A percentile compares a stretch with the other conserved stretches of the same genome.
These are phyloP conservation scores for Colletotrichum costaricense DNA, from an alignment of 2,329 filamentous ascomycete genomes.

Conservation along the genomic window DNA sequence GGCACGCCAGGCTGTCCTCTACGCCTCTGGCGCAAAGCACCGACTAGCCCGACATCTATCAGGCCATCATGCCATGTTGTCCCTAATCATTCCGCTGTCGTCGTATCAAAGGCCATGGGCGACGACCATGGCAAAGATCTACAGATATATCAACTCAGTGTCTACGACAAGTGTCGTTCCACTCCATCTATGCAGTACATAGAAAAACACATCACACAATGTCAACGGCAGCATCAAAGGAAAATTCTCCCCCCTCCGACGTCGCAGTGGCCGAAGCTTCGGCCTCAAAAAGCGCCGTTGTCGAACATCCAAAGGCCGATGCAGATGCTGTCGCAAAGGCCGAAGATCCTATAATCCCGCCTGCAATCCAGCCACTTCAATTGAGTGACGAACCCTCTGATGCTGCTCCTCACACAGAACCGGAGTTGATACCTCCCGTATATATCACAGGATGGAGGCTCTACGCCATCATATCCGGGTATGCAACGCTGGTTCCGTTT, in stretches of 20 bases:
- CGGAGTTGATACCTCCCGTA: neutral
- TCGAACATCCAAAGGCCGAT: constrained; percentile 10
- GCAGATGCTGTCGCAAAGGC: constrained; percentile 1
- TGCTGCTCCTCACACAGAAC: neutral
- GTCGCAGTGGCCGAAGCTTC: neutral
- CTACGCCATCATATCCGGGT: constrained; percentile 13
- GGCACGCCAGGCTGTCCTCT: no score
- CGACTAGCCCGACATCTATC: neutral
- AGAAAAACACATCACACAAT: neutral
- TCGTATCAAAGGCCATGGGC: neutral
- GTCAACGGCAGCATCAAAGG: neutral
- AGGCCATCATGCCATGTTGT: neutral
- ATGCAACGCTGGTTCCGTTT: neutral
- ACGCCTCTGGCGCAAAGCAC: neutral
- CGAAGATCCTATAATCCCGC: neutral
- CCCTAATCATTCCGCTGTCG: neutral
- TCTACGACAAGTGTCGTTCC: neutral
- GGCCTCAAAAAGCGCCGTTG: neutral
- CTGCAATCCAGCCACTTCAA: neutral
- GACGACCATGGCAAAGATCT: neutral
- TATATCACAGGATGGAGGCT: constrained; percentile 20
- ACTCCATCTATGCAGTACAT: neutral
- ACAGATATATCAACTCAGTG: neutral
- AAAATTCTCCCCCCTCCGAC: neutral
- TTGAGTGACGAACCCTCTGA: neutral